Evolutionary conservation across 768 basidiomycete species (phyloP).

Genomic region (Mycena chlorophos): DNA sequence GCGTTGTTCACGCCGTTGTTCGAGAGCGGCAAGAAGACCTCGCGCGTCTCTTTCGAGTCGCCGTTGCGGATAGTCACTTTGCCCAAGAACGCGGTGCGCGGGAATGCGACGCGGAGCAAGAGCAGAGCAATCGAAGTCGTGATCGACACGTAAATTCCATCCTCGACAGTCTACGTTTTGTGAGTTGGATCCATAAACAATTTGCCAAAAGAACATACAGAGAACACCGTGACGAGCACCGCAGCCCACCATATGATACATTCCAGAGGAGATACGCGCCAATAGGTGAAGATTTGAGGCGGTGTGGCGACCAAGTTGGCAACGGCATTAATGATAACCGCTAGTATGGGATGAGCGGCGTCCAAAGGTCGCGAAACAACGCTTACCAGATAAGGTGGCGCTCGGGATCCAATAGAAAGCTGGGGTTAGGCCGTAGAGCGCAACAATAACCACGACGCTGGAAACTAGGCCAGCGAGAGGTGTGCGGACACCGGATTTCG

Average conservation of each 20-base stretch:
- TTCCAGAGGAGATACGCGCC: constrained; percentile 92
- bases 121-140: constrained; percentile 76
- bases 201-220: too few species aligned
- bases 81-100: constrained; percentile 89
- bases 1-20: constrained; percentile 64
- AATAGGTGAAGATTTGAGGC: constrained; percentile 76
- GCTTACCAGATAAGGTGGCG: constrained; percentile 61
- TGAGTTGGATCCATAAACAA: too few species aligned
- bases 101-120: constrained; percentile 82
- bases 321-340: constrained; percentile 93
- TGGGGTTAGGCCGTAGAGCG: constrained; percentile 89
- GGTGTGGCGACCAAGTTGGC: constrained; percentile 87
- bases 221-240: constrained; percentile 88
- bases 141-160: constrained; percentile 89
- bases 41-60: constrained; percentile 49
- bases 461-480: constrained; percentile 86
- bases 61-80: constrained; percentile 62
- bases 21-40: constrained; percentile 81
- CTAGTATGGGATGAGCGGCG: constrained; percentile 28
- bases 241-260: constrained; percentile 87
- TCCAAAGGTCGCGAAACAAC: too few species aligned
- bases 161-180: constrained; percentile 90
- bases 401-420: constrained; percentile 91
- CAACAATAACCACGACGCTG: constrained; percentile 86
- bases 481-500: constrained; percentile 96